Evolutionary conservation across 2,329 filamentous ascomycete genomes (phyloP).

Genomic region (Orbilia brochopaga): DNA sequence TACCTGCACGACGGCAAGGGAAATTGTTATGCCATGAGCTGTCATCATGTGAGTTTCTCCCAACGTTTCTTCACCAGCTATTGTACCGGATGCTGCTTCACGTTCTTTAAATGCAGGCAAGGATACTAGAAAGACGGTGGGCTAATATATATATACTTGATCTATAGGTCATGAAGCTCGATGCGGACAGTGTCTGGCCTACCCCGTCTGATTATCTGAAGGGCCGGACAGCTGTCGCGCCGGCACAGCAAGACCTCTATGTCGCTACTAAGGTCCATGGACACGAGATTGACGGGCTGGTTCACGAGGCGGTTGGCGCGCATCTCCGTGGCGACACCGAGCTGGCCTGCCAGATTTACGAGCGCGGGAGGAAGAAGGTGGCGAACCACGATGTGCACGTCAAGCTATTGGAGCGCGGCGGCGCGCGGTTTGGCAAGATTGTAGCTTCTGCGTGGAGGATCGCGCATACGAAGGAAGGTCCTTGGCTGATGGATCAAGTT

Average conservation of each 20-base stretch:
- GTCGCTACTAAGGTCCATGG: not conserved
- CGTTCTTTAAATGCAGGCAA: too few relatives aligned
- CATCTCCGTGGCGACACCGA: constrained; percentile 1
- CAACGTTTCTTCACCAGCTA: not conserved
- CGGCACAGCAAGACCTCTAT: constrained; percentile 8
- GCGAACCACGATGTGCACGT: constrained; percentile 10
- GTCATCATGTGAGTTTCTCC: constrained; percentile 33
- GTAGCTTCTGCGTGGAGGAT: constrained; percentile 37
- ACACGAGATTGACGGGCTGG: constrained; percentile 33
- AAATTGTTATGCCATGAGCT: constrained; percentile 35
- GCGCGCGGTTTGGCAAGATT: constrained; percentile 22
- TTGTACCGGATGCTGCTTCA: too few relatives aligned
- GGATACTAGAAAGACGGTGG: too few relatives aligned
- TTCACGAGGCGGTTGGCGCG: constrained; percentile 31
- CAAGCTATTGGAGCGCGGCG: not conserved
- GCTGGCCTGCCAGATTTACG: not conserved
- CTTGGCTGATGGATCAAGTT: constrained; percentile 39
- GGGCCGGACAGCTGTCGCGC: constrained; percentile 1
- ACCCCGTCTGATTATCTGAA: constrained; percentile 8
- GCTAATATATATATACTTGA: too few relatives aligned
- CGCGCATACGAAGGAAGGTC: constrained; percentile 5
- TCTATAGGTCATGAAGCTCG: constrained; percentile 22
- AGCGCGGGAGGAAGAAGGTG: constrained; percentile 15
- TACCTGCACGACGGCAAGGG: constrained; percentile 24
- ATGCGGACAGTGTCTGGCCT: constrained; percentile 6